phyloP scores from a whole-genome alignment of 441 rosid species.

The Syzygium malaccense region DNA sequence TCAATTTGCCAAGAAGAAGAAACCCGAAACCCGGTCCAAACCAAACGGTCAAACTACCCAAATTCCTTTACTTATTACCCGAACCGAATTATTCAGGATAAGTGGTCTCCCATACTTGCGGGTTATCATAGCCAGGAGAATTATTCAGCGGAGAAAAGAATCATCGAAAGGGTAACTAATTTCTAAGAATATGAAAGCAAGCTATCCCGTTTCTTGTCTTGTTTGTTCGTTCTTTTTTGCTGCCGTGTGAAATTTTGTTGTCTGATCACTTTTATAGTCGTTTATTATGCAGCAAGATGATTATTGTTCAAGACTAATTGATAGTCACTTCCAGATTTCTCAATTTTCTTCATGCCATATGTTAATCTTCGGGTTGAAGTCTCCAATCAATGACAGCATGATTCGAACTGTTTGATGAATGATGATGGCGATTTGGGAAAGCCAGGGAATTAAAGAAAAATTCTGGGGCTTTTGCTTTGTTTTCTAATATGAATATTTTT shows the following conservation, averaged over 20 bases:
- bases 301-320: background rate
- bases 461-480: background rate
- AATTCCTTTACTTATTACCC: no score
- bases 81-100: background rate
- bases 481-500: background rate
- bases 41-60: no score
- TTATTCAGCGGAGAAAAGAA: background rate
- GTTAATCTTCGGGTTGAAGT: background rate
- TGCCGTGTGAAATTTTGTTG: background rate
- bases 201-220: background rate
- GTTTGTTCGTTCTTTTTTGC: background rate
- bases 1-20: conserved; percentile 42
- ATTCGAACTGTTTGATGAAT: background rate
- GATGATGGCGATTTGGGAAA: background rate
- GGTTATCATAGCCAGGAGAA: background rate
- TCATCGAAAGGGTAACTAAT: background rate
- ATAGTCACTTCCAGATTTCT: background rate
- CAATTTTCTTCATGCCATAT: background rate
- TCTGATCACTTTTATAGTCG: background rate
- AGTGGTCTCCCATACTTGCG: background rate
- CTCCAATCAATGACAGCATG: background rate
- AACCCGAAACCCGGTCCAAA: no score
- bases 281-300: background rate
- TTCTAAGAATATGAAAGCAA: background rate
- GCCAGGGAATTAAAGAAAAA: background rate